Conservation (phyloP, 2,329 filamentous ascomycete genomes). For the Exophiala alcalophila region DNA sequence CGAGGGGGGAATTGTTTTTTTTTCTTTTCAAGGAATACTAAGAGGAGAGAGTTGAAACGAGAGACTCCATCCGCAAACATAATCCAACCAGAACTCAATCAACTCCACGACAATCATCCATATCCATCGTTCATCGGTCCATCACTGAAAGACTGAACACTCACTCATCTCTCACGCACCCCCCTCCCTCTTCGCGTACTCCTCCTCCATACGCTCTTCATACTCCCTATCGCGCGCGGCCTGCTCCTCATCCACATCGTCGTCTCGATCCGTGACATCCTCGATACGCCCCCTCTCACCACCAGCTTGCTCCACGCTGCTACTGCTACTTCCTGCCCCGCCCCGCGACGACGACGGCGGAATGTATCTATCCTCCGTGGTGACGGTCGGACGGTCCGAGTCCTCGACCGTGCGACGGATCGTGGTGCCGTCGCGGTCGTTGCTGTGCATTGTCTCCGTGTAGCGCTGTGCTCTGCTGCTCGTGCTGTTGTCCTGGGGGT, state of each 20-base stretch:
- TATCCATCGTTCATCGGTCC: too few species aligned
- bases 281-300: constrained; percentile 10
- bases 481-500: background rate
- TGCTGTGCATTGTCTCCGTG: constrained; percentile 17
- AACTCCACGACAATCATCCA: too few species aligned
- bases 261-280: constrained; percentile 17
- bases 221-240: constrained; percentile 44
- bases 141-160: too few species aligned
- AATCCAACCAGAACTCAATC: too few species aligned
- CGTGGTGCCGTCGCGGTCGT: constrained; percentile 22
- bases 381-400: constrained; percentile 13
- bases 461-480: constrained; percentile 5
- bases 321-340: background rate
- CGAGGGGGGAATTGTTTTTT: too few species aligned
- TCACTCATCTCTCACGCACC: constrained; percentile 40
- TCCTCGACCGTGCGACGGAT: constrained; percentile 16
- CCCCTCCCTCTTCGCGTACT: constrained; percentile 45
- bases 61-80: too few species aligned
- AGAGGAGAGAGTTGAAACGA: too few species aligned
- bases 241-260: constrained; percentile 33
- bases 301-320: background rate
- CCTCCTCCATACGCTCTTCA: constrained; percentile 48
- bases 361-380: constrained; percentile 16
- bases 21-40: too few species aligned
- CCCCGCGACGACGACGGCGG: constrained; percentile 1